Evolutionary conservation across 2,329 filamentous ascomycete genomes (phyloP).

Genomic region (Graphilbum ipis-grandicollis): DNA sequence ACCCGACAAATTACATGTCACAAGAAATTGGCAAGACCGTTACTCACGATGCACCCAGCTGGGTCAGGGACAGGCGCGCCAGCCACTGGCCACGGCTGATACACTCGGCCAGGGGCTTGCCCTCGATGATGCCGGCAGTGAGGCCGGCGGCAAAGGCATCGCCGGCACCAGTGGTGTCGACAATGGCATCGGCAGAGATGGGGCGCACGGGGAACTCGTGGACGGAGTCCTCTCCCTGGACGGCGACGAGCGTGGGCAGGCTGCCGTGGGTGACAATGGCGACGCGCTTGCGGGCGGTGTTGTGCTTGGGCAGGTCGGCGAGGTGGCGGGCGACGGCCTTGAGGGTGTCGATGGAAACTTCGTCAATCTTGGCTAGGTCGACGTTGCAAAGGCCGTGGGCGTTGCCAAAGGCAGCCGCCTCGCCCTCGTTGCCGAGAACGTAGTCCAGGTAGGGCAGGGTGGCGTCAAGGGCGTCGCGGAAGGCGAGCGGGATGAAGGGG

Average conservation of each 20-base stretch:
- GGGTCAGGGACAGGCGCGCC: constrained; percentile 81
- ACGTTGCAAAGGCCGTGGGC: constrained; percentile 49
- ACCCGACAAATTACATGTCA: too few relatives aligned
- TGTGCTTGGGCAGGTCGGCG: constrained; percentile 82
- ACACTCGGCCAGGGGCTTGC: constrained; percentile 58
- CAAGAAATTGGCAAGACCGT: constrained; percentile 25
- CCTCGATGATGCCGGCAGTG: constrained; percentile 73
- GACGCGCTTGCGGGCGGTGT: constrained; percentile 63
- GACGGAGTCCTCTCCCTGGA: constrained; percentile 51
- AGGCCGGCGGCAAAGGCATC: constrained; percentile 95
- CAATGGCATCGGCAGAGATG: constrained; percentile 63
- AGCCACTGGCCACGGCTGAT: constrained; percentile 96
- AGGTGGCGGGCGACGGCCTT: constrained; percentile 72
- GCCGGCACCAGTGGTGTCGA: constrained; percentile 91
- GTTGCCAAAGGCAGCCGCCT: constrained; percentile 76
- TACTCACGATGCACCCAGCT: constrained; percentile 72
- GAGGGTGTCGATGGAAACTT: constrained; percentile 40
- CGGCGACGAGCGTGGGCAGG: constrained; percentile 70
- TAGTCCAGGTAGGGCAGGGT: constrained; percentile 88
- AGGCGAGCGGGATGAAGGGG: constrained; percentile 92
- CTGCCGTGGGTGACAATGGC: constrained; percentile 94
- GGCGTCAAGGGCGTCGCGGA: constrained; percentile 85
- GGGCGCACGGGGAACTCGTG: constrained; percentile 67
- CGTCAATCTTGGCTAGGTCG: constrained; percentile 36
- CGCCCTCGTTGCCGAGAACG: constrained; percentile 91